A percentile compares a stretch with the other conserved stretches of the same genome.
These are phyloP conservation scores for Globisporangium spinosum DNA, from an alignment of 352 stramenopile species.

Conservation along the genomic window DNA sequence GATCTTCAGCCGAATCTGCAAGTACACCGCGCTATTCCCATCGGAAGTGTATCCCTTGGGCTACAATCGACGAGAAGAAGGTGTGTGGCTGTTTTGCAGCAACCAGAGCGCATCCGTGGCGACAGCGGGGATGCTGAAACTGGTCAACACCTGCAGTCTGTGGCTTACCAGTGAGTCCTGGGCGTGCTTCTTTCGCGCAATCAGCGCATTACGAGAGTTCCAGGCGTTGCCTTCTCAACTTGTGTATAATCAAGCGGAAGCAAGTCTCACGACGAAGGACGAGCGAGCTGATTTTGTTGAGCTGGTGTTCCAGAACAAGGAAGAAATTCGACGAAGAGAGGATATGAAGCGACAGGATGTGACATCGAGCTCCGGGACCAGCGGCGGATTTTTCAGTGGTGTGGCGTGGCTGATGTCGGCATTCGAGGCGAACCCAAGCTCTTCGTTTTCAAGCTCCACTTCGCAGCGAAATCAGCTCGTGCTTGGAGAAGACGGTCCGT, in stretches of 20 bases:
- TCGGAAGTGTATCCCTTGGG: slow-evolving; percentile 55
- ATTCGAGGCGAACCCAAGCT: slow-evolving; percentile 45
- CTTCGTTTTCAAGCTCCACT: slow-evolving; percentile 15
- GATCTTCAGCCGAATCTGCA: slow-evolving; percentile 55
- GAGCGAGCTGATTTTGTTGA: slow-evolving; percentile 56
- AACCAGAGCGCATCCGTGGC: slow-evolving; percentile 70
- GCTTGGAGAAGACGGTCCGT: slow-evolving; percentile 21
- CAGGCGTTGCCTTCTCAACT: slow-evolving; percentile 48
- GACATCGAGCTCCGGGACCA: slow-evolving; percentile 18
- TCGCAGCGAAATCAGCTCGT: background rate
- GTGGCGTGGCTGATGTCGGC: slow-evolving; percentile 70
- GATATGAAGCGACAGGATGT: slow-evolving; percentile 33
- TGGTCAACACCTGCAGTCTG: slow-evolving; percentile 53
- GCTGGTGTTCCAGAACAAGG: slow-evolving; percentile 55
- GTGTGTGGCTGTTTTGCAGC: slow-evolving; percentile 52
- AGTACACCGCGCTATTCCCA: slow-evolving; percentile 57
- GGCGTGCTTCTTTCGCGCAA: slow-evolving; percentile 60
- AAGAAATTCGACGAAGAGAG: slow-evolving; percentile 46
- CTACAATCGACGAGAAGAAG: slow-evolving; percentile 61
- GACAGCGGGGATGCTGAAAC: slow-evolving; percentile 66
- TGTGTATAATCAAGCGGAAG: slow-evolving; percentile 22
- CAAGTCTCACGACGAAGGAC: slow-evolving; percentile 30
- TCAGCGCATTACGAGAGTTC: slow-evolving; percentile 63
- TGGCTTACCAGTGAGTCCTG: slow-evolving; percentile 51
- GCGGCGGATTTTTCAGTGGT: slow-evolving; percentile 63